Evolutionary conservation across 257 asterid genomes (phyloP).

Genomic region (Solanum appendiculatum): DNA sequence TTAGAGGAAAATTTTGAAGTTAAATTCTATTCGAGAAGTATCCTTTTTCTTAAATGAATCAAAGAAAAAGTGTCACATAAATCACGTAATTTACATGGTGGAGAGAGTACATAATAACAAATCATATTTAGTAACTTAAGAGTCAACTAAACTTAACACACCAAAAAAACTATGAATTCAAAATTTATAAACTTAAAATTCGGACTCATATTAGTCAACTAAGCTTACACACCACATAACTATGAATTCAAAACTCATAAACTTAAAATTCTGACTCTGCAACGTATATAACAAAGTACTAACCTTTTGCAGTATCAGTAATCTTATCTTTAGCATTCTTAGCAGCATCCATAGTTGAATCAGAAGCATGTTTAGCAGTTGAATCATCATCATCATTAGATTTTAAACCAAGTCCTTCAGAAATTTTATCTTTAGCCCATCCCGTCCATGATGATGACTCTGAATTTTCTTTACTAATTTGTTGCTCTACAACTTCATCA

Average conservation of each 20-base stretch:
- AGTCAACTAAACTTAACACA: too few relatives aligned
- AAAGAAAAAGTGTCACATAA: too few relatives aligned
- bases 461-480: constrained; percentile 3
- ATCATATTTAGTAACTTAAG: too few relatives aligned
- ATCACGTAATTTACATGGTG: too few relatives aligned
- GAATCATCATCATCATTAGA: background rate
- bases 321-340: constrained; percentile 16
- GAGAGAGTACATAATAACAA: too few relatives aligned
- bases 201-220: too few relatives aligned
- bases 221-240: too few relatives aligned
- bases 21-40: too few relatives aligned
- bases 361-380: background rate
- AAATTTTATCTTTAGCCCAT: constrained; percentile 55
- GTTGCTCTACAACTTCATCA: background rate
- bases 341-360: constrained; percentile 20
- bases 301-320: constrained; percentile 24
- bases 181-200: too few relatives aligned
- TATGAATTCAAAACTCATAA: background rate
- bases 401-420: constrained; percentile 32
- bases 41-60: too few relatives aligned
- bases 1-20: too few relatives aligned
- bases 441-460: constrained; percentile 48
- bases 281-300: background rate
- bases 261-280: background rate
- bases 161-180: too few relatives aligned